Evolutionary conservation across 306 rosid species (phyloP).

Genomic region (Urtica urens): DNA sequence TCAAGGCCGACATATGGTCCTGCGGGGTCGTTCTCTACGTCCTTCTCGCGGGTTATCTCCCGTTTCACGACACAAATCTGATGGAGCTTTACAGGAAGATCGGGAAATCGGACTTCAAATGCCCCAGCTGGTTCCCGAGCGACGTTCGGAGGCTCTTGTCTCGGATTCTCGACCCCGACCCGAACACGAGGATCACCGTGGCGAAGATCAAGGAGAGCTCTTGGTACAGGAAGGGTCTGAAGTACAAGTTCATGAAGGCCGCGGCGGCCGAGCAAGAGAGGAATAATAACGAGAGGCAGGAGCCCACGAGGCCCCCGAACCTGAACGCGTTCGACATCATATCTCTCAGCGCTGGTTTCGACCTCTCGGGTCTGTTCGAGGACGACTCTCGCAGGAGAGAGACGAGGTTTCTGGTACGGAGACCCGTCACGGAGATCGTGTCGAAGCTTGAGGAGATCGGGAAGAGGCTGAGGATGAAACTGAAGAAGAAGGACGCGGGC

Average conservation of each 20-base stretch:
- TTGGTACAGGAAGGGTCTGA: constrained; percentile 14
- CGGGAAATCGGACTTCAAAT: constrained; percentile 12
- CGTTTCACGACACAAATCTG: constrained; percentile 14
- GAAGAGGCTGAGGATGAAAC: constrained; percentile 14
- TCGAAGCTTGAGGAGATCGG: constrained; percentile 15
- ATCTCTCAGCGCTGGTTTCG: constrained; percentile 13
- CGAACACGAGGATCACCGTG: constrained; percentile 6
- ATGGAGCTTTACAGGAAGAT: constrained; percentile 15
- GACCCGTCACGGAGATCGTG: constrained; percentile 11
- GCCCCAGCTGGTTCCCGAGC: constrained; percentile 14
- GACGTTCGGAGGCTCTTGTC: constrained; percentile 10
- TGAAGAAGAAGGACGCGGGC: constrained; percentile 14
- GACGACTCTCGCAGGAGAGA: constrained; percentile 7
- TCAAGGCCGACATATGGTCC: constrained; percentile 16
- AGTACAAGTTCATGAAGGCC: not conserved
- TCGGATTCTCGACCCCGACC: constrained; percentile 10
- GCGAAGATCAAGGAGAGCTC: constrained; percentile 15
- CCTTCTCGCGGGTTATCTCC: constrained; percentile 13
- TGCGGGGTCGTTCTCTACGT: constrained; percentile 15
- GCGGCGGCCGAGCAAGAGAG: too few species aligned
- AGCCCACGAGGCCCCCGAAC: constrained; percentile 12
- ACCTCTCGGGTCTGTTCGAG: constrained; percentile 14
- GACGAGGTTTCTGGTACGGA: constrained; percentile 4
- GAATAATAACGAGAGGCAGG: too few species aligned
- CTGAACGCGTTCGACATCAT: constrained; percentile 14